Base-by-base conservation (phyloP, 441 rosid genomes). In the Populus hybrid region DNA sequence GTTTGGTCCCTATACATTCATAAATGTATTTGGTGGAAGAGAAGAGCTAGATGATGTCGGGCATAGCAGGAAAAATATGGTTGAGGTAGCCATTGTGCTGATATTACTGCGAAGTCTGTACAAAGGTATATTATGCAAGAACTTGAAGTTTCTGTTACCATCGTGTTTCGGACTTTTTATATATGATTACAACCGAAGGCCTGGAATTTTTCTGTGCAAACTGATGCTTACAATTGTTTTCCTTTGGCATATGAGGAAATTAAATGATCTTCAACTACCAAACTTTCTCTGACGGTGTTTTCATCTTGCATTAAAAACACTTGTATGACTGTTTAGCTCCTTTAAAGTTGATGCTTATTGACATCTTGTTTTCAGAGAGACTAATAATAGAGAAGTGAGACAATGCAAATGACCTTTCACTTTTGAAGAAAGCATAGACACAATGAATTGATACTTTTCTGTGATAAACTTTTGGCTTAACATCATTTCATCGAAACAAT, bases 1-100 rank as follows among this genome's bases (percentile, higher is more conserved):
- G 79, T 88, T 85, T 79, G 88, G 88, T 8, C 88, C 90, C 12
- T 87, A 82, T 82, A 79, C 90, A 1, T 86, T 89, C 74, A 81
- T 90, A 28, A 83, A 90, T 73, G 80, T 89, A 10, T 1, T 46
- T 35, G 75, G 76, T 75, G 91, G 91, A 69, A 82, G 81, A 81
- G 93, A 89, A 76, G 87, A 84, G 42, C 1, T 14, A 4, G 86
- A 77, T 69, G 81, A 77, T 30, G 76, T 26, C n/a, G 78, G 81
- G 11, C 46, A 28, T 10, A 85, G 89, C 84, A 12, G 11, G 40
- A 80, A 77, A 78, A 89, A 88, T 70, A 78, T 79, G 80, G 85
- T 81, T 28, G 93, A 87, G 73, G 93, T 83, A 28, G 83, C 86
- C 3, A 77, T 82, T 32, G 86, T 84, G 77, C 59, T 75, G 74